Conservation (phyloP, 768 basidiomycete species). For the Naematelia aurantialba region DNA sequence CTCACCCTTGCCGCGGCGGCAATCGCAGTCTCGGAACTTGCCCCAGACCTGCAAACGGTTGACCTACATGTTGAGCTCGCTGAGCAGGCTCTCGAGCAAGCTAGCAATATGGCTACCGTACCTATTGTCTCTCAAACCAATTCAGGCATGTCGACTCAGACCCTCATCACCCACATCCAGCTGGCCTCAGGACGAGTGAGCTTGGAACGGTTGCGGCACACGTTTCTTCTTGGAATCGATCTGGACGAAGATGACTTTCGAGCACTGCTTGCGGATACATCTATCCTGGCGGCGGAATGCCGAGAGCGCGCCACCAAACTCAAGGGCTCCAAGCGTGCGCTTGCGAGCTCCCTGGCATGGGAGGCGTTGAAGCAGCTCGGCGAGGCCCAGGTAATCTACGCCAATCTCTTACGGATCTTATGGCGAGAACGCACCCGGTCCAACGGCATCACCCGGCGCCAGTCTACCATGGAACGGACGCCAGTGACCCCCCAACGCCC, state of each 20-base stretch:
- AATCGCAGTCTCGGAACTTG: conserved; percentile 34
- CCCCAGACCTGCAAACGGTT: conserved; percentile 28
- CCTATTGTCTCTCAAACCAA: conserved; percentile 31
- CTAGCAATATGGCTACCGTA: conserved; percentile 44
- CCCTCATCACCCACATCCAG: conserved; percentile 45
- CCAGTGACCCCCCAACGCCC: background rate
- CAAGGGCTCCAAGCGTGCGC: conserved; percentile 38
- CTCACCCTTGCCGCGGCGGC: conserved; percentile 37
- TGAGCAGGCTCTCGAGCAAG: conserved; percentile 48
- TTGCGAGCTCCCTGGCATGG: conserved; percentile 38
- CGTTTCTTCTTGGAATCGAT: conserved; percentile 39
- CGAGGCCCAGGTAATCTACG: conserved; percentile 40
- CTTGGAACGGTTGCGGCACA: conserved; percentile 42
- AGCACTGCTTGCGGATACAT: conserved; percentile 41
- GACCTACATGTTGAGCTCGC: conserved; percentile 43
- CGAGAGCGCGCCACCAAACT: conserved; percentile 42
- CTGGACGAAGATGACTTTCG: conserved; percentile 48
- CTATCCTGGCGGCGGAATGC: conserved; percentile 39
- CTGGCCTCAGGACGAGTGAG: conserved; percentile 39
- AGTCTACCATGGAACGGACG: background rate
- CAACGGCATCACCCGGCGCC: background rate
- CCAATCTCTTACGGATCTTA: conserved; percentile 40
- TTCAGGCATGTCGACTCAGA: conserved; percentile 34
- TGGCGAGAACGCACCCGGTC: conserved; percentile 33
- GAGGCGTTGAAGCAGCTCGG: conserved; percentile 43